Evolutionary conservation across 2,329 filamentous ascomycete species (phyloP), one percentile per base, ranked within the genome.

Genomic region (Sarocladium strictum): DNA sequence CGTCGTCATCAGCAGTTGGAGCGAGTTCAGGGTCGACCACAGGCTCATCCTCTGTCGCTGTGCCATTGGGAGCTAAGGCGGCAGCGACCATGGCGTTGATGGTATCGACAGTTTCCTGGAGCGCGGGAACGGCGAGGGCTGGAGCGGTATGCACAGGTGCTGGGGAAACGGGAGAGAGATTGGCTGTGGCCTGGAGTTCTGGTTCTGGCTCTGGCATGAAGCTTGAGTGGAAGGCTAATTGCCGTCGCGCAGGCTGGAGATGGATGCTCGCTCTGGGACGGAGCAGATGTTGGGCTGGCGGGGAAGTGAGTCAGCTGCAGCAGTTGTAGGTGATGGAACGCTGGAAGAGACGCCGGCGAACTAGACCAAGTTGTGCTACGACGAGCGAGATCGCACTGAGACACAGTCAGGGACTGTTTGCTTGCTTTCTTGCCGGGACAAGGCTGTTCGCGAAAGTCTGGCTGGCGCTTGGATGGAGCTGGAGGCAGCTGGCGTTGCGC

Each of bases 71-170:
- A 55, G 62, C 59, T 57, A 63, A 59, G 49, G 64, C 69, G 35
- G 66, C 70, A 56, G 67, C 69, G 56, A 71, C 69, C 70, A 76
- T 77, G 63, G 70, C 71, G 69, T 74, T 74, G 57, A 78, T 69
- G 57, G 69, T 72, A 59, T 80, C 77, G 61, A 76, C 77, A 54
- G 76, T 77, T 57, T 78, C 70, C 63, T 81, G 77, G 55, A 81
- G 75, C 24, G 70, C 67, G 29, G 78, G 77, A 53, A 80, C 73
- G 57, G 75, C 69, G 54, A 74, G 66, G 45, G 76, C 67, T 24
- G 75, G 73, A 55, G 74, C 70, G 49, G 70, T 72, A 59, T 79
- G 71, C 56, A 78, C 63, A 55, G 76, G 71, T 55, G 75, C 68
- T 49, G 77, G 79, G 53, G 77, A 80, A 51, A 80, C 63, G 12